Conservation (phyloP, 495 filamentous ascomycete species). For the Clohesyomyces aquaticus region DNA sequence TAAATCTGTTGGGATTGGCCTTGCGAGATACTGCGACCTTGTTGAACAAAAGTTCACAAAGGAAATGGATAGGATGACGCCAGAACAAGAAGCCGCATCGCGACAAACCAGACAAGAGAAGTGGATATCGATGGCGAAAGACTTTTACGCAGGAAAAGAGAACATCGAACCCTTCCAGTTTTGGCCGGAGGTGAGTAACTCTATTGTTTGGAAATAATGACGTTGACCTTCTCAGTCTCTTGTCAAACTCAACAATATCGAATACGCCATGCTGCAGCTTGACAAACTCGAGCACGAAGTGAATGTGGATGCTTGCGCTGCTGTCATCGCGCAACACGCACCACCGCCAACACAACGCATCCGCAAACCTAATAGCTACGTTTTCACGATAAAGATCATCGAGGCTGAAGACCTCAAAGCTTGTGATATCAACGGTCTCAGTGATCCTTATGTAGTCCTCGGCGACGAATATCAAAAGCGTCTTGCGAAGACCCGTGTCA, state of each 20-base stretch:
- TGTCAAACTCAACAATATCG: conserved; percentile 97
- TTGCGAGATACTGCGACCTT: conserved; percentile 89
- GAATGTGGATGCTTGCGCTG: conserved; percentile 91
- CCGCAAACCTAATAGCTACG: conserved; percentile 74
- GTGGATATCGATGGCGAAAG: conserved; percentile 88
- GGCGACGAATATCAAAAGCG: conserved; percentile 98
- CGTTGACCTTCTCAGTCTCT: conserved; percentile 67
- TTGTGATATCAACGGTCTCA: conserved; percentile 90
- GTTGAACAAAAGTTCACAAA: conserved; percentile 82
- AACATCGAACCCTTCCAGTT: conserved; percentile 98
- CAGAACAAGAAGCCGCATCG: conserved; percentile 79
- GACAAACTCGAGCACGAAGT: conserved; percentile 88
- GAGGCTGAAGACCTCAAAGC: conserved; percentile 98
- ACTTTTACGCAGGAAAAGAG: conserved; percentile 91
- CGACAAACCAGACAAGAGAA: conserved; percentile 86
- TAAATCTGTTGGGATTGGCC: conserved; percentile 79
- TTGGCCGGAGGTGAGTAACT: conserved; percentile 74
- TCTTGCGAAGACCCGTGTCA: conserved; percentile 90
- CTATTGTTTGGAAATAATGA: too few species aligned
- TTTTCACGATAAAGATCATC: conserved; percentile 98
- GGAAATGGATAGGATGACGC: conserved; percentile 90
- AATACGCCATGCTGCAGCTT: conserved; percentile 86
- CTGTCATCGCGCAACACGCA: conserved; percentile 69
- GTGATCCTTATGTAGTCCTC: conserved; percentile 96
- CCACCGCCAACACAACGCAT: conserved; percentile 58